phyloP scores from a whole-genome alignment of 371 early-diverging fungal species.

The Rhizopus arrhizus region DNA sequence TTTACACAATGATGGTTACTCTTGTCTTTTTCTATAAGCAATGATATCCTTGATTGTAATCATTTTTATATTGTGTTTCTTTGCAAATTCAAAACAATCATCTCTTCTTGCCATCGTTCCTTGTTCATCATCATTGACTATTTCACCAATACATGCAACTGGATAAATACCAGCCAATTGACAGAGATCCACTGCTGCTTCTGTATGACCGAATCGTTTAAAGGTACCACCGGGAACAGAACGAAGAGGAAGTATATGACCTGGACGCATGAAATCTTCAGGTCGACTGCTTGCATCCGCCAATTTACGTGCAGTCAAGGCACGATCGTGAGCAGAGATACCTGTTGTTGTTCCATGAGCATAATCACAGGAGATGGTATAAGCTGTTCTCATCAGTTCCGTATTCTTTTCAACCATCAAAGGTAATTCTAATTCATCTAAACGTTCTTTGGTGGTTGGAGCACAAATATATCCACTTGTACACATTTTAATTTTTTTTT shows the following conservation, averaged over 20 bases:
- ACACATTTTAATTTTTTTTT: background rate
- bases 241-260: constrained; percentile 93
- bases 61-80: constrained; percentile 79
- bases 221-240: constrained; percentile 80
- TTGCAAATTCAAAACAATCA: constrained; percentile 84
- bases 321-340: constrained; percentile 91
- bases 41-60: constrained; percentile 89
- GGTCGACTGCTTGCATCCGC: constrained; percentile 72
- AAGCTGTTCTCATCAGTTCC: constrained; percentile 90
- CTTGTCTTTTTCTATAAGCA: constrained; percentile 52
- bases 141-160: constrained; percentile 92
- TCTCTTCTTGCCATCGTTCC: constrained; percentile 94
- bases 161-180: constrained; percentile 78
- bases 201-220: constrained; percentile 90
- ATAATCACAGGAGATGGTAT: constrained; percentile 89
- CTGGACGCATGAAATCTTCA: constrained; percentile 85
- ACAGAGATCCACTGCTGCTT: constrained; percentile 90
- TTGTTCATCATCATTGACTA: constrained; percentile 74
- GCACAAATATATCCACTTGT: constrained; percentile 90
- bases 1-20: background rate
- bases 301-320: constrained; percentile 76
- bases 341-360: constrained; percentile 89
- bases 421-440: constrained; percentile 84
- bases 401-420: constrained; percentile 92
- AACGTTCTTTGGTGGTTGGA: constrained; percentile 72